phyloP scores from a whole-genome alignment of 352 stramenopile genomes.

The Phytopythium aichiense region DNA sequence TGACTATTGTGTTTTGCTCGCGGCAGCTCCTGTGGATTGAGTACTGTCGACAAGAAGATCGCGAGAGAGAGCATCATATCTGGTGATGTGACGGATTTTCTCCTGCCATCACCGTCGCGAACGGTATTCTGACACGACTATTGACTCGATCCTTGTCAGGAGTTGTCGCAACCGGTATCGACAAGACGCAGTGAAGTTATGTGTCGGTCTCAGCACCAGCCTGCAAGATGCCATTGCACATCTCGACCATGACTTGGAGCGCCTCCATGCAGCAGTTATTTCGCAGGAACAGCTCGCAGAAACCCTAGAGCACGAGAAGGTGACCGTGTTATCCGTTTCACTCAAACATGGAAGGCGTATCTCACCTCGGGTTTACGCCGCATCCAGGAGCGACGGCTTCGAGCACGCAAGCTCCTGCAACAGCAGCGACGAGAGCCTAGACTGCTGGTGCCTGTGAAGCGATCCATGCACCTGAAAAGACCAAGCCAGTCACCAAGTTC shows the following conservation, averaged over 20 bases:
- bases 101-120: neutral
- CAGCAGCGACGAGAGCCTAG: neutral
- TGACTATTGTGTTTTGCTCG: neutral
- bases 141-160: conserved; percentile 8
- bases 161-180: conserved; percentile 18
- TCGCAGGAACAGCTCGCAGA: neutral
- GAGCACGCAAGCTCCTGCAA: neutral
- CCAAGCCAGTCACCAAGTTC: neutral
- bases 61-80: conserved; percentile 13
- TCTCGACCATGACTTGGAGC: neutral
- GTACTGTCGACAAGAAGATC: conserved; percentile 9
- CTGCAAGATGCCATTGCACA: conserved; percentile 10
- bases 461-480: neutral
- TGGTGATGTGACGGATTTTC: conserved; percentile 12
- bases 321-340: neutral
- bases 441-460: neutral
- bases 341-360: neutral
- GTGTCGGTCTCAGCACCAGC: conserved; percentile 5
- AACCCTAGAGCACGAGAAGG: neutral
- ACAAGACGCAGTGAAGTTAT: conserved; percentile 13
- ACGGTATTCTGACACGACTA: neutral
- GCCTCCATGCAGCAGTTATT: neutral
- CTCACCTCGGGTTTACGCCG: neutral
- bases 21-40: conserved; percentile 24
- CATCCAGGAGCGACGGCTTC: neutral